phyloP scores from a whole-genome alignment of 2,329 filamentous ascomycete species.

The Chrysosporium queenslandicum region DNA sequence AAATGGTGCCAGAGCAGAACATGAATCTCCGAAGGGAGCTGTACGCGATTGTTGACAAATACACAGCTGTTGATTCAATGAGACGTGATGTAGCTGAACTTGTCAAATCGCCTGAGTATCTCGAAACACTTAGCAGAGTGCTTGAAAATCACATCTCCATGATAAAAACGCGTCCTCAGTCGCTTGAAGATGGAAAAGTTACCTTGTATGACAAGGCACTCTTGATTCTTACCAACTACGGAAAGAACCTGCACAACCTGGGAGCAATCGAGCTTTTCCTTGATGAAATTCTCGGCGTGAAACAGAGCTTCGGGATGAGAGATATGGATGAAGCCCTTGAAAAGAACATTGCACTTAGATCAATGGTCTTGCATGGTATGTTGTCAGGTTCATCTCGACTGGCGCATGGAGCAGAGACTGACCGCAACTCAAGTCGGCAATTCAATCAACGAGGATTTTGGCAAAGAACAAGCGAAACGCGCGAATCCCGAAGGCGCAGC shows the following conservation, averaged over 20 bases:
- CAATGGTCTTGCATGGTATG: conserved; percentile 22
- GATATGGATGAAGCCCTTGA: conserved; percentile 22
- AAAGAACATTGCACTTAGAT: conserved; percentile 24
- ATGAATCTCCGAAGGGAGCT: conserved; percentile 6
- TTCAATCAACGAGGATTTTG: neutral
- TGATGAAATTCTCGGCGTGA: conserved; percentile 31
- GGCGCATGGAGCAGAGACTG: neutral
- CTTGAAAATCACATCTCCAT: conserved; percentile 29
- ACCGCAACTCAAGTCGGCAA: neutral
- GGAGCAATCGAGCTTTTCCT: conserved; percentile 33
- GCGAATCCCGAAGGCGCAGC: neutral
- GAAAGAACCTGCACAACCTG: conserved; percentile 23
- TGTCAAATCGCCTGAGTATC: conserved; percentile 20
- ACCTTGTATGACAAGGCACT: conserved; percentile 36
- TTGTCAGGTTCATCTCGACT: neutral
- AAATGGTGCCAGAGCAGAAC: neutral
- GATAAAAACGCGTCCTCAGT: conserved; percentile 29
- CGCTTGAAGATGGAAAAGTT: conserved; percentile 29
- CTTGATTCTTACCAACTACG: conserved; percentile 27
- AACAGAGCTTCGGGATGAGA: conserved; percentile 15
- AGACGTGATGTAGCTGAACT: conserved; percentile 25
- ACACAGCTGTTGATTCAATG: conserved; percentile 21
- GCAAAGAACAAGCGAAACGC: neutral
- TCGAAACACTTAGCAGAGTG: conserved; percentile 25
- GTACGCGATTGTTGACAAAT: conserved; percentile 22